Evolutionary conservation across 257 asterid genomes (phyloP), one percentile per base, ranked within the genome.

Genomic region (Lycium barbarum): DNA sequence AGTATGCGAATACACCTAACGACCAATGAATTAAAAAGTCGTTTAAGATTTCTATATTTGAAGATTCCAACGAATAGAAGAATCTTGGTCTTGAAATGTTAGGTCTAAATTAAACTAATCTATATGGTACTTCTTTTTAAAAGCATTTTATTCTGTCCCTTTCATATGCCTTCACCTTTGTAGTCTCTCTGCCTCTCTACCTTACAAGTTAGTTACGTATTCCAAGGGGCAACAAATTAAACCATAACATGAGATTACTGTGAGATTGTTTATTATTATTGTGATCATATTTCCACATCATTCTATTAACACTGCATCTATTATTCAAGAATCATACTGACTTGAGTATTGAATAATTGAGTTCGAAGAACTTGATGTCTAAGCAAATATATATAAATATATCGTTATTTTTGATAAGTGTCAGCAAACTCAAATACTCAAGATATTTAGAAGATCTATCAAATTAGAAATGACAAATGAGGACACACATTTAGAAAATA

Each of bases 81-180:
- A 72, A 72, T 72, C 18, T 72, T 72, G 38, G 58, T 72, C 80
- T 45, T 72, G 10, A 49, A 22, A 12, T 49, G 20, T 49, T 49
- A 20, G 13, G 43, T 1, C 81, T 74, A 49, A 74, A 74, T 49
- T 74, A 74, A 22, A 49, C 20, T 74, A 74, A 74, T 74, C 6
- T 36, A 36, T 12, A 26, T 12, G 70, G 38, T 20, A 22, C 35
- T 62, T 36, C 20, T 62, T 20, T 62, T 33, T 62, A 62, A 3
- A 22, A 20, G 70, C 70, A 62, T 22, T 62, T 62, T 26, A 62
- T 62, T 62, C 2, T 62, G 33, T 62, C 13, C 38, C 62, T 57
- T 15, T 57, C 20, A 26, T 6, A 57, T 40, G 45, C 45, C 62
- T 57, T 5, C 62, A 7, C 62, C 3, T 15, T 14, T 18, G 20